phyloP scores from a whole-genome alignment of 148 eudicot species.

The Diospyros kaki region DNA sequence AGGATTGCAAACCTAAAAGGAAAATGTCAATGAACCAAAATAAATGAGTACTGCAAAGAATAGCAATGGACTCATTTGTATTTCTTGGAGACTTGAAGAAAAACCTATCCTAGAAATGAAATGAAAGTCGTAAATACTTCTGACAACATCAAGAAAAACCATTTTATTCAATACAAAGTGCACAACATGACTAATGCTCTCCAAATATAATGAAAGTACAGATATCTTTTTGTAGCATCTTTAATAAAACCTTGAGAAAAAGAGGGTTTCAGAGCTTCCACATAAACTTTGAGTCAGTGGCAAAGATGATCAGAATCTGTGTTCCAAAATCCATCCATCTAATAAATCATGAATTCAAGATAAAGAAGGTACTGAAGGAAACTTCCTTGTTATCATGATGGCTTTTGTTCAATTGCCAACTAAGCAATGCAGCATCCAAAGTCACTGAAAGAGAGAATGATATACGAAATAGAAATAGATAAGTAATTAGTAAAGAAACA shows the following conservation, averaged over 20 bases:
- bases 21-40: neutral
- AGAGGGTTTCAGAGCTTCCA: too few species aligned
- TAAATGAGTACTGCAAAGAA: neutral
- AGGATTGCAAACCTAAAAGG: conserved; percentile 36
- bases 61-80: neutral
- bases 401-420: neutral
- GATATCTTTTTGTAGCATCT: neutral
- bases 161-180: neutral
- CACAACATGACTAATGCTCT: neutral
- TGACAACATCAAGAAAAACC: neutral
- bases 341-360: neutral
- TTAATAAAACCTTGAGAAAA: neutral
- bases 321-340: neutral
- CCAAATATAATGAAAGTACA: neutral
- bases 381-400: neutral
- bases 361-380: neutral
- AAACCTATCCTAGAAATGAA: neutral
- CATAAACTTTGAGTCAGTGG: neutral
- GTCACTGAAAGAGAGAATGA: neutral
- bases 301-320: neutral
- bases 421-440: neutral
- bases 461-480: neutral
- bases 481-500: neutral
- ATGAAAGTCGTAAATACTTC: neutral
- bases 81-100: neutral